Evolutionary conservation across 345 rosid genomes (phyloP), one percentile per base, ranked within the genome.

Genomic region (Conringia planisiliqua): DNA sequence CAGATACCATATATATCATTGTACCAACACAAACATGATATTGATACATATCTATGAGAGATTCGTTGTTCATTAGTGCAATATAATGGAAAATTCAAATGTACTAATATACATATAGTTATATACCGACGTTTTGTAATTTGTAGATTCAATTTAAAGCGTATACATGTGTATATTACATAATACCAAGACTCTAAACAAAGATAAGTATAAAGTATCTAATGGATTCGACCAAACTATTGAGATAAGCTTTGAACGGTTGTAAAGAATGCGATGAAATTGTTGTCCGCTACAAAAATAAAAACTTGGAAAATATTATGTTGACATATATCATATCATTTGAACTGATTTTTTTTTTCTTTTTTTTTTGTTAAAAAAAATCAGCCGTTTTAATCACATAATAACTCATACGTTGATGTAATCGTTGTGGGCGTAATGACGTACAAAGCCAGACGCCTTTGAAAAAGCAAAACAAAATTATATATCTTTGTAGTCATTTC

Each of bases 1-100:
- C 75, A 63, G 66, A 43, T 76, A 54, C 80, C 56, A 70, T 20
- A 63, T 55, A 46, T 70, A 63, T 18, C 46, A 55, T 36, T 62
- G 14, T 52, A 70, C 59, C 18, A 14, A 48, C 9, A 24, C 43
- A 11, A 48, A 51, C 30, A 47, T 33, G 17, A 18, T 62, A 20
- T 22, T 24, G 33, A 26, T 52, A 50, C n/a, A 50, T 35, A 36
- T 22, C 4, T 46, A 30, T n/a, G 16, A 20, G 22, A 54, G 38
- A 20, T 32, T 68, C n/a, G 20, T 51, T 68, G 24, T 51, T 40
- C 32, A 68, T 61, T 16, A n/a, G 32, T 58, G 22, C 32, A 36
- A 24, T 17, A 26, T 33, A 51, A 29, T 16, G 16, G 48, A 66
- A 17, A 62, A 51, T 51, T 38, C 29, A 17, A 22, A 33, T 29